Evolutionary conservation across 805 yeast species (phyloP), one percentile per base, ranked within the genome.

Genomic region (Candida chauliodis): DNA sequence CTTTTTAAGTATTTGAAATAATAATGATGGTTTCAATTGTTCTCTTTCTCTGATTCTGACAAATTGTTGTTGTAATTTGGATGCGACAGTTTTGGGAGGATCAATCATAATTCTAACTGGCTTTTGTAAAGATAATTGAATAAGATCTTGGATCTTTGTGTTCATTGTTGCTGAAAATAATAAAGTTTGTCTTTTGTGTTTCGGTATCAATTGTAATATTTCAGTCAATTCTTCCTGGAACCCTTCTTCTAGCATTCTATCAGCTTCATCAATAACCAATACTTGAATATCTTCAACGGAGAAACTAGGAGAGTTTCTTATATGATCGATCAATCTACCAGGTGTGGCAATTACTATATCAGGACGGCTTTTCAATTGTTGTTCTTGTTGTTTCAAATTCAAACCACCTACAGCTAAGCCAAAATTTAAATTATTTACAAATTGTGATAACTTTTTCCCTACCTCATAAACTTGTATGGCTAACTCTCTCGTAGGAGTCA

Each of bases 361-460:
- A 1, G 99, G 99, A 55, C 97, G 78, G 17, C 84, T 68, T 55
- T 86, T 88, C 54, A 93, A 76, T 58, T 87, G 93, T 58, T 88
- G 96, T 61, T 93, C 99, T 68, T 93, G 99, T 55, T 83, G 95
- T 59, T 96, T 79, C 47, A 93, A 73, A 55, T 90, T 93, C 61
- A 93, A 73, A 61, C 99, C 99, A 75, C 99, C 99, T 36, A 93
- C 97, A 3, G 99, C 98, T 48, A 93, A 68, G 24, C 98, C 98
- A 55, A 89, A 84, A n/a, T 84, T 73, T 40, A 93, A 60, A 30
- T 83, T 84, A 46, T 73, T 73, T 27, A 89, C 85, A 55, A 73
- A 91, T 51, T 78, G 81, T 2, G 87, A 88, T 42, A 93, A 71
- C 55, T 84, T 88, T 50, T 78, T 80, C 42, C 96, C 96, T 14